phyloP scores from a whole-genome alignment of 1,284 basidiomycete genomes.

The Golubevia pallescens region DNA sequence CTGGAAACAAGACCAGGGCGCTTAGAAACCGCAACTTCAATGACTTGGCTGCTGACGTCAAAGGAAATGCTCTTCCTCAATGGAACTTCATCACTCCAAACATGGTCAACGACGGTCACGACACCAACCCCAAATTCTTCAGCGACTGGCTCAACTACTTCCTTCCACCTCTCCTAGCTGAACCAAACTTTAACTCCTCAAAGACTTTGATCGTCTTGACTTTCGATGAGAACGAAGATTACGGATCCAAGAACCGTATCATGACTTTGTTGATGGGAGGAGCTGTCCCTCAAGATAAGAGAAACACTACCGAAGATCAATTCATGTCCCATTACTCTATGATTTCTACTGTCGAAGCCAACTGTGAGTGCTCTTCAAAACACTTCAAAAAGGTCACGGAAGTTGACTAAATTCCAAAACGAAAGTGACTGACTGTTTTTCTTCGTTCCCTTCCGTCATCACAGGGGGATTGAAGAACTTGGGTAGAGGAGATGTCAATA shows the following conservation, averaged over 20 bases:
- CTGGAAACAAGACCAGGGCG: slow-evolving; percentile 62
- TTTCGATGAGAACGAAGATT: slow-evolving; percentile 70
- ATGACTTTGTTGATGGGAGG: slow-evolving; percentile 38
- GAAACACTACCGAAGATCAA: slow-evolving; percentile 22
- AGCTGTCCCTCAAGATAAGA: slow-evolving; percentile 23
- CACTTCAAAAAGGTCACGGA: slow-evolving; percentile 70
- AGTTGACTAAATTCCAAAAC: no score
- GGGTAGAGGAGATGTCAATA: slow-evolving; percentile 43
- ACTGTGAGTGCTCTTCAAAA: slow-evolving; percentile 72
- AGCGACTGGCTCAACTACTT: slow-evolving; percentile 70
- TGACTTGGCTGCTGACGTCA: slow-evolving; percentile 67
- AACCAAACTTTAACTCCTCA: slow-evolving; percentile 68
- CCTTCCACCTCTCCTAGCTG: slow-evolving; percentile 69
- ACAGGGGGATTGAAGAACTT: slow-evolving; percentile 35
- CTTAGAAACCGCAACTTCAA: slow-evolving; percentile 73
- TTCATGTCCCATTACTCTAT: slow-evolving; percentile 71
- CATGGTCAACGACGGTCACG: slow-evolving; percentile 70
- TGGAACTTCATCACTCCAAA: slow-evolving; percentile 76
- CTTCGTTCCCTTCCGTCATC: neutral
- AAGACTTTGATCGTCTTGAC: slow-evolving; percentile 71
- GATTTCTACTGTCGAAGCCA: slow-evolving; percentile 72
- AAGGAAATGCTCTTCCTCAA: slow-evolving; percentile 70
- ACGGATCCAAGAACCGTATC: slow-evolving; percentile 56
- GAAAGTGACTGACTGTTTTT: neutral
- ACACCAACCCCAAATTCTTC: slow-evolving; percentile 70